Evolutionary conservation across 768 basidiomycete genomes (phyloP), one percentile per base, ranked within the genome.

Genomic region (Hirschioporus abietinus): DNA sequence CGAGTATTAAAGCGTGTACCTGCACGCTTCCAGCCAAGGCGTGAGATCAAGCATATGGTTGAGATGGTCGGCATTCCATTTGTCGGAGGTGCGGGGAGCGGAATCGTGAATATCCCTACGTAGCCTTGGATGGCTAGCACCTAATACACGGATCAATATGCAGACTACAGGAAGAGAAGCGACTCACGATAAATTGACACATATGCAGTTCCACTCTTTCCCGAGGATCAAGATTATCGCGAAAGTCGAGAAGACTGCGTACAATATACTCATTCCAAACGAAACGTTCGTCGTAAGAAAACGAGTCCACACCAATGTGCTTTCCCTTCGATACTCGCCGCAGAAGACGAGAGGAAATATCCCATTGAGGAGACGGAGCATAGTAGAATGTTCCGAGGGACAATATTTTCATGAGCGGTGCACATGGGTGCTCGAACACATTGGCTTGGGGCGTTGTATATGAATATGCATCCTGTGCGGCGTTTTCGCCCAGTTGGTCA

Each of bases 1-100:
- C 96, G 86, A 15, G 95, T 95, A 75, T 97, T 98, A 80, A 99
- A 99, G 52, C 97, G 87, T 23, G 97, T 98, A 2, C 97, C 97
- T 26, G 97, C 96, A 70, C 96, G 84, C 78, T 94, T 96, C 89
- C 93, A 96, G 10, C 95, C 90, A 5, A 99, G 82, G 57, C 97
- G 83, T 15, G 92, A 94, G 63, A 98, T 90, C 66, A 99, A 78
- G 4, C 89, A 86, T 24, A 97, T 76, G 0, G 91, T 92, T 4
- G 86, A 91, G 67, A 92, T 81, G 23, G 83, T 82, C 7, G 89
- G 93, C 35, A 85, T 76, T n/a, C 88, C 89, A 76, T 87, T 84
- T 35, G 86, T 87, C 24, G 91, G 92, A 20, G 87, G 91, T 24
- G 87, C 88, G 63, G 88, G 90, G 23, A 90, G 80, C 8, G 91